A percentile compares a stretch with the other conserved stretches of the same genome.
Conservation (phyloP, 768 basidiomycete species). For the Sarcodon aspratus region DNA sequence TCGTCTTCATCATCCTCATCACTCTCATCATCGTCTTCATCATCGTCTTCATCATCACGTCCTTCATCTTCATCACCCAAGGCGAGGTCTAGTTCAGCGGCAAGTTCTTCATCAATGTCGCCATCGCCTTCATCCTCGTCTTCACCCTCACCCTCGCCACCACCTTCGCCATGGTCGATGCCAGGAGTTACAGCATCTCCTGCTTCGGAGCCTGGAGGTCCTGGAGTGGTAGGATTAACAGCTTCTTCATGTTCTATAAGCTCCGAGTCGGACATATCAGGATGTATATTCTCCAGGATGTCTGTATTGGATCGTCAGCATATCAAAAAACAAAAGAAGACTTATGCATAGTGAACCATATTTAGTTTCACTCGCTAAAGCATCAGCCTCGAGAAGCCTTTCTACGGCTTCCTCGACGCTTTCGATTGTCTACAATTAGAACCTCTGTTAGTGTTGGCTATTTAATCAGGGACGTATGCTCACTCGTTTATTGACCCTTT, state of each 20-base stretch:
- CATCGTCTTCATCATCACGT: slow-evolving; percentile 57
- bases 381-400: slow-evolving; percentile 71
- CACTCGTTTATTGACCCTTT: slow-evolving; percentile 75
- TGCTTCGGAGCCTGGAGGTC: slow-evolving; percentile 51
- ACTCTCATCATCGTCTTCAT: slow-evolving; percentile 33
- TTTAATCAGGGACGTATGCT: slow-evolving; percentile 11
- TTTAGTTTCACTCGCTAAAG: slow-evolving; percentile 61
- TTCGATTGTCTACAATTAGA: slow-evolving; percentile 67
- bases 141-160: slow-evolving; percentile 47
- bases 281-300: slow-evolving; percentile 83
- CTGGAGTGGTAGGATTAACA: slow-evolving; percentile 58
- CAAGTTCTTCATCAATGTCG: slow-evolving; percentile 82
- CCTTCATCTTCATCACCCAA: slow-evolving; percentile 51
- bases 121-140: slow-evolving; percentile 60
- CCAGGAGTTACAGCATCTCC: slow-evolving; percentile 56
- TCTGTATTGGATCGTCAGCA: slow-evolving; percentile 29
- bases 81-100: slow-evolving; percentile 80
- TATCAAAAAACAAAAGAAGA: neutral
- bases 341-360: slow-evolving; percentile 39
- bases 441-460: neutral
- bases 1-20: slow-evolving; percentile 77
- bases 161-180: slow-evolving; percentile 40
- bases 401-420: slow-evolving; percentile 92
- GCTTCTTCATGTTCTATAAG: slow-evolving; percentile 59
- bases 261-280: slow-evolving; percentile 83